Conservation (phyloP, 352 stramenopile genomes). For the Phytophthora cactorum region DNA sequence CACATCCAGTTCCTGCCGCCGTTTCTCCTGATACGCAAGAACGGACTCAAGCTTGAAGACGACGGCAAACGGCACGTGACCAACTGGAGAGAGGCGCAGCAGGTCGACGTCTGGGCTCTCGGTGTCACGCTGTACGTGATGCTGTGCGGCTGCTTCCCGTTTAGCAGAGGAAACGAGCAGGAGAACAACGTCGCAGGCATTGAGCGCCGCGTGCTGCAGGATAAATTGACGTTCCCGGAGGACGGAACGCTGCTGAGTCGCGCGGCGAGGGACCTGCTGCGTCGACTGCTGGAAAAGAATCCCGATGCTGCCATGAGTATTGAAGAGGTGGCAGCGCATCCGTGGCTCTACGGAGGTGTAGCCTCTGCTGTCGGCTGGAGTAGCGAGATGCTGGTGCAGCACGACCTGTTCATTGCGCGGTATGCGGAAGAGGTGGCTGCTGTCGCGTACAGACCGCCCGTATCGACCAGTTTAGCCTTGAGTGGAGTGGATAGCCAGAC, state of each 20-base stretch:
- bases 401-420: slow-evolving; percentile 45
- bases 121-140: slow-evolving; percentile 79
- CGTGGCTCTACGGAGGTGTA: slow-evolving; percentile 67
- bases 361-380: slow-evolving; percentile 57
- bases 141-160: slow-evolving; percentile 68
- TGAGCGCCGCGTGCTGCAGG: slow-evolving; percentile 31
- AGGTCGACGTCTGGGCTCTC: slow-evolving; percentile 77
- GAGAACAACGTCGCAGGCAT: slow-evolving; percentile 37
- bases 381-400: slow-evolving; percentile 43
- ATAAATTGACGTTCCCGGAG: slow-evolving; percentile 43
- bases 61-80: slow-evolving; percentile 29
- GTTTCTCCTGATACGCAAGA: slow-evolving; percentile 46
- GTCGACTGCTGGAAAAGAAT: slow-evolving; percentile 64
- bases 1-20: slow-evolving; percentile 72
- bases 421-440: slow-evolving; percentile 59
- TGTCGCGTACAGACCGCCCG: slow-evolving; percentile 24
- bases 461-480: slow-evolving; percentile 21
- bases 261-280: slow-evolving; percentile 69
- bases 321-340: slow-evolving; percentile 64
- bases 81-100: slow-evolving; percentile 64
- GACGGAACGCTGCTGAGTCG: slow-evolving; percentile 49
- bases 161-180: slow-evolving; percentile 26
- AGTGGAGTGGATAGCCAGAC: slow-evolving; percentile 20
- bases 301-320: slow-evolving; percentile 54
- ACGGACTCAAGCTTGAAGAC: slow-evolving; percentile 13